Conservation (phyloP, 176 grass and related monocot species). For the Hordeum marinum region DNA sequence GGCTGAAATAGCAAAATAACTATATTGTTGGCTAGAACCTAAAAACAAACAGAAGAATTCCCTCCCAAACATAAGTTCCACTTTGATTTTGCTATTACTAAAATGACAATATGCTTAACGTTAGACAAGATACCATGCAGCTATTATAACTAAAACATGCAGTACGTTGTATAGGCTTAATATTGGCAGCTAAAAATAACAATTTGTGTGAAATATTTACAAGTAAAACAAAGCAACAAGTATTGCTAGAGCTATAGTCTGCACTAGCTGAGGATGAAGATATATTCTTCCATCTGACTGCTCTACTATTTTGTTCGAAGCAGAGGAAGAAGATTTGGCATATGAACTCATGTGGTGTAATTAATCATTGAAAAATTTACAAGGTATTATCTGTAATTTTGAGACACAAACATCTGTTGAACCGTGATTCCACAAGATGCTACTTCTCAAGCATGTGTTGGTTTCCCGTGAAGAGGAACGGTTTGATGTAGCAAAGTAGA, state of each 20-base stretch:
- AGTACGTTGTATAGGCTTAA: no score
- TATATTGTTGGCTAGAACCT: neutral
- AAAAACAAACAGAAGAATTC: neutral
- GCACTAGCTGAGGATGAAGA: slow-evolving; percentile 6
- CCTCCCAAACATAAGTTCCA: no score
- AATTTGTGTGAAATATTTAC: no score
- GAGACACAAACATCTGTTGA: slow-evolving; percentile 29
- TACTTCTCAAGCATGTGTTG: no score
- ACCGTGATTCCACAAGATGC: slow-evolving; percentile 40
- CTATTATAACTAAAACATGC: no score
- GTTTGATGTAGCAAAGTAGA: no score
- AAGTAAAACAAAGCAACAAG: slow-evolving; percentile 45
- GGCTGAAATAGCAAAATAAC: no score
- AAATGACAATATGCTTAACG: no score
- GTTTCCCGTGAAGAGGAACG: no score
- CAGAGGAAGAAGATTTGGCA: neutral
- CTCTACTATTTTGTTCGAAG: slow-evolving; percentile 56
- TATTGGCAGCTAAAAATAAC: no score
- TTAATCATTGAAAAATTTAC: slow-evolving; percentile 5
- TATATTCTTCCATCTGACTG: slow-evolving; percentile 18
- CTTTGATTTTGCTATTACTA: no score
- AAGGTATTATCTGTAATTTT: slow-evolving; percentile 53
- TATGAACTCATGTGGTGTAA: neutral
- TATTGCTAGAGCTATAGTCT: slow-evolving; percentile 16
- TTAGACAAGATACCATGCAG: no score